Base-by-base conservation (phyloP, 306 rosid species). In the Hylodesmum podocarpum region DNA sequence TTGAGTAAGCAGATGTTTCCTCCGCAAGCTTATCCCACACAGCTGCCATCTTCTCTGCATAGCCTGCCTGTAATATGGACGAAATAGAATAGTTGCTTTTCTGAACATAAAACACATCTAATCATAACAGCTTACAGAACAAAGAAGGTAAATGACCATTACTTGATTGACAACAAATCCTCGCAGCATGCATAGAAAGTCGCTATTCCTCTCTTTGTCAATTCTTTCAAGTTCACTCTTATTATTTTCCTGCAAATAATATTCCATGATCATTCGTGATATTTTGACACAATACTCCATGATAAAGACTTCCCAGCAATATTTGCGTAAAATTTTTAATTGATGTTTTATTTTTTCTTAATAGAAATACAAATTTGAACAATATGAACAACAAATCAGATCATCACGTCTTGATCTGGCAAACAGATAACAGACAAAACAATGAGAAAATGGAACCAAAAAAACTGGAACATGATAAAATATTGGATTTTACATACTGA, bases 1-100 rank as follows among this genome's bases (percentile, higher is more conserved):
- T 84, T 3, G 78, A 70, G 65, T 91, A 88, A 10, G 78, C 57
- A 47, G 77, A 54, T 0, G 96, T 91, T 66, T 94, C 98, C 84
- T 94, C 96, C 1, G 94, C 92, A 37, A 95, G 89, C 86, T 84
- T 92, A 29, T 86, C 83, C 98, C 97, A 90, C 34, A 90, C 96
- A 57, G 86, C 82, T 80, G 92, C 91, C 74, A 83, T 88, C 78
- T 90, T 95, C 83, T 95, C 97, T 0, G 99, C 94, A 83, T 90
- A 95, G 66, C 94, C 91, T 50, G 91, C 94, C 97, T 89, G 84
- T 28, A 39, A 50, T 63, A 73, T 50, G 73, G 39, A 69, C 47
- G 40, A 57, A 19, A 16, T 76, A 36, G 19, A 53, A 51, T 73
- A 61, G 49, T 73, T 66, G 66, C 49, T 63, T 49, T 2, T 68